Percentiles rank a stretch among this genome's conserved stretches.
Conservation (phyloP, 345 rosid genomes). For the Trapa incisa region DNA sequence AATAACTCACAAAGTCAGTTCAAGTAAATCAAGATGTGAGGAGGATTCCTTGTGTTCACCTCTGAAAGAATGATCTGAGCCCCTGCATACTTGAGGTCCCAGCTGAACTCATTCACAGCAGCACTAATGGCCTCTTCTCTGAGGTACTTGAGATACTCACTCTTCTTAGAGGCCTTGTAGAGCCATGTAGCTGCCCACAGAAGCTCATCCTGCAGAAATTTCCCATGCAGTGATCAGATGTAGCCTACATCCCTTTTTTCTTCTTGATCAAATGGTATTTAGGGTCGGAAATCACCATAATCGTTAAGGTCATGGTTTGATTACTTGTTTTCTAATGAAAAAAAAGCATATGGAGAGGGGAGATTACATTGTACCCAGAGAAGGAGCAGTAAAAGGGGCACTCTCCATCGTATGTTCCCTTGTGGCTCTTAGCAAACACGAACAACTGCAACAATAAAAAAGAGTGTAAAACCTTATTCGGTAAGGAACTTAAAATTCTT, state of each 20-base stretch:
- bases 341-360: background rate
- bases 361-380: conserved; percentile 71
- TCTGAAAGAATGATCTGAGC: conserved; percentile 57
- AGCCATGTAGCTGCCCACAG: conserved; percentile 96
- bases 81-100: conserved; percentile 94
- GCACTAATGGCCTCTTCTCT: conserved; percentile 46
- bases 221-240: too few relatives aligned
- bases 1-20: too few relatives aligned
- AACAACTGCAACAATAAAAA: conserved; percentile 38
- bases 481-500: background rate
- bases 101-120: conserved; percentile 65
- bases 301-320: too few relatives aligned
- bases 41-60: conserved; percentile 21
- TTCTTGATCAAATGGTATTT: too few relatives aligned
- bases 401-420: conserved; percentile 83
- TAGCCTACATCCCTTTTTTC: too few relatives aligned
- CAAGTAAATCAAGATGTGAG: background rate
- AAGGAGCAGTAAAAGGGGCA: conserved; percentile 93
- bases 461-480: background rate
- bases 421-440: conserved; percentile 46
- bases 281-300: too few relatives aligned
- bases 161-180: conserved; percentile 42
- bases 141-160: conserved; percentile 29
- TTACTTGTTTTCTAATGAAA: too few relatives aligned
- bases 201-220: conserved; percentile 57